phyloP scores from a whole-genome alignment of 1,284 basidiomycete genomes.

The Trichosporon ovoides region DNA sequence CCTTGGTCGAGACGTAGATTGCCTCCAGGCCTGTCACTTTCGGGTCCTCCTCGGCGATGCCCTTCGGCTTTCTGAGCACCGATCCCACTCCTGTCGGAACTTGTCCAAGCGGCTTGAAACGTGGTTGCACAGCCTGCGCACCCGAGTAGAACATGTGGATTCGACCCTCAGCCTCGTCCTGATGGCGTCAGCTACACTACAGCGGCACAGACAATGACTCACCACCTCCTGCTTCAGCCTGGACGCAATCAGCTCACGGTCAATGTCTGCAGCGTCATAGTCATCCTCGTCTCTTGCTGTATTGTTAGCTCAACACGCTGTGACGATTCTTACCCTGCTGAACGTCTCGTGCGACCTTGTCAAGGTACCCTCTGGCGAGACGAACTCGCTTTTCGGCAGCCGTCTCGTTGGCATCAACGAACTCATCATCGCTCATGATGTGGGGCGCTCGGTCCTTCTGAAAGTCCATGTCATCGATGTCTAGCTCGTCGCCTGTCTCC shows the following conservation, averaged over 20 bases:
- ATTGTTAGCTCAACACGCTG: constrained; percentile 7
- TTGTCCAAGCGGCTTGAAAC: constrained; percentile 14
- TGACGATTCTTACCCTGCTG: constrained; percentile 56
- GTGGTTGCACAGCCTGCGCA: neutral
- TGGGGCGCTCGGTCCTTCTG: constrained; percentile 48
- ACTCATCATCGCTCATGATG: constrained; percentile 68
- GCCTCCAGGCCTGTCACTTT: constrained; percentile 9
- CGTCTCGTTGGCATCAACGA: constrained; percentile 66
- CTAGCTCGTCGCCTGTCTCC: constrained; percentile 54
- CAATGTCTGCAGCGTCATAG: constrained; percentile 88
- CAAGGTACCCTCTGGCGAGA: constrained; percentile 83
- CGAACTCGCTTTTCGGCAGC: constrained; percentile 89
- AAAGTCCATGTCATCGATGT: constrained; percentile 72
- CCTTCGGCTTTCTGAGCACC: neutral
- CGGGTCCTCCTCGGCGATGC: neutral
- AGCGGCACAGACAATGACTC: constrained; percentile 24
- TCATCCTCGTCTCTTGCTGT: constrained; percentile 58
- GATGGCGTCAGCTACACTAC: neutral
- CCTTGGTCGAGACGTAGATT: constrained; percentile 65
- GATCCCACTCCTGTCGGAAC: constrained; percentile 15
- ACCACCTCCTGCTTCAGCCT: constrained; percentile 84
- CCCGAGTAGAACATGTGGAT: constrained; percentile 52
- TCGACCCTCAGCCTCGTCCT: constrained; percentile 46
- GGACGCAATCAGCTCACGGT: constrained; percentile 83
- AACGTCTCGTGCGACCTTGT: constrained; percentile 66